Percentiles rank a stretch among this genome's conserved stretches.
These are phyloP conservation scores for Arabidopsis arenosa DNA, from an alignment of 345 rosid species.

Conservation along the genomic window DNA sequence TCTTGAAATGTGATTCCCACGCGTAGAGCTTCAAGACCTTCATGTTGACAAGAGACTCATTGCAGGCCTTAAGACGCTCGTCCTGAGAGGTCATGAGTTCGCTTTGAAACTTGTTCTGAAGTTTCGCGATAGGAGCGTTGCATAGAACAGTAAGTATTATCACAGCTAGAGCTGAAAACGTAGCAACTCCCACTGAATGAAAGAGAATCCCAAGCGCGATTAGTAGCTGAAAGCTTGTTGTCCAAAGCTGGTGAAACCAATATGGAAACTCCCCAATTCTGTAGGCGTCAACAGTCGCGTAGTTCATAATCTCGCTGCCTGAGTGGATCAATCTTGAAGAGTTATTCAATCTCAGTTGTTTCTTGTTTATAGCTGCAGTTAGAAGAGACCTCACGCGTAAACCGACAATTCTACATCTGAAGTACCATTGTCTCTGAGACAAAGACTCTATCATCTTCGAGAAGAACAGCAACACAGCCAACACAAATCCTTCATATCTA, in stretches of 20 bases:
- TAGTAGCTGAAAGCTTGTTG: slow-evolving; percentile 83
- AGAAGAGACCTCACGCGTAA: slow-evolving; percentile 77
- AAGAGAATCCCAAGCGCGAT: slow-evolving; percentile 75
- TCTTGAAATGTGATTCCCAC: slow-evolving; percentile 91
- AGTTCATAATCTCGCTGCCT: slow-evolving; percentile 89
- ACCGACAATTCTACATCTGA: slow-evolving; percentile 81
- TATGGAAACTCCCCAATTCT: slow-evolving; percentile 93
- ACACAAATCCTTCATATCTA: slow-evolving; percentile 70
- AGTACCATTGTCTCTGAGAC: slow-evolving; percentile 93
- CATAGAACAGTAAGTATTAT: slow-evolving; percentile 78
- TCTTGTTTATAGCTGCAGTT: slow-evolving; percentile 81
- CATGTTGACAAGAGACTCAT: slow-evolving; percentile 90
- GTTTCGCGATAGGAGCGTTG: slow-evolving; percentile 90
- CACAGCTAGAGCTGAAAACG: slow-evolving; percentile 75
- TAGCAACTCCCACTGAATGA: slow-evolving; percentile 85
- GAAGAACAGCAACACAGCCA: slow-evolving; percentile 66
- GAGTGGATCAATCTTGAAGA: slow-evolving; percentile 78
- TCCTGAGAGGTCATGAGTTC: slow-evolving; percentile 85
- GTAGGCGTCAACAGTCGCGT: slow-evolving; percentile 91
- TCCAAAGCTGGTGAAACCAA: slow-evolving; percentile 97
- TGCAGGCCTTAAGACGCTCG: slow-evolving; percentile 75
- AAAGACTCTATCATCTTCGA: slow-evolving; percentile 77
- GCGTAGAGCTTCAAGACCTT: slow-evolving; percentile 92
- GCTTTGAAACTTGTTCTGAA: slow-evolving; percentile 84
- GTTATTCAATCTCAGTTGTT: slow-evolving; percentile 81